phyloP scores from a whole-genome alignment of 2,329 filamentous ascomycete species.

The Helotiales sp. region DNA sequence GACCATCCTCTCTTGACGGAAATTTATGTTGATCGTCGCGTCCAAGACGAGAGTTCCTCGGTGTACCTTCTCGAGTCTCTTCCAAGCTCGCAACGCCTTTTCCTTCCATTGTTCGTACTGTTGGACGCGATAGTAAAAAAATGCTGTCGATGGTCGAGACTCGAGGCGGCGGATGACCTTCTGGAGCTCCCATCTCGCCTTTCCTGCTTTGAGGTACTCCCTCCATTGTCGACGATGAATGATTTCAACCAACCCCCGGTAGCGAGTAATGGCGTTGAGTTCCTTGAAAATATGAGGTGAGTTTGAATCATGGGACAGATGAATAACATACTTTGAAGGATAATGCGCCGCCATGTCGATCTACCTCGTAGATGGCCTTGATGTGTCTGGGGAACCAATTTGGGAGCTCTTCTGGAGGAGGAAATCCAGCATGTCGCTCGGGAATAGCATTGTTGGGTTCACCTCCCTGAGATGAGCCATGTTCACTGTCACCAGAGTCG shows the following conservation, averaged over 20 bases:
- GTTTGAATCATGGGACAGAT: background rate
- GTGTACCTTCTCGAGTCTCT: slow-evolving; percentile 17
- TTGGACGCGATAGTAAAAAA: slow-evolving; percentile 11
- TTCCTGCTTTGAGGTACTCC: slow-evolving; percentile 13
- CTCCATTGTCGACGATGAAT: slow-evolving; percentile 17
- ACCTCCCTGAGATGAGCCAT: slow-evolving; percentile 22
- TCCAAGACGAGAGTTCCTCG: slow-evolving; percentile 15
- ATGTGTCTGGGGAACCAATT: slow-evolving; percentile 17
- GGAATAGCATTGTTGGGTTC: too few species aligned
- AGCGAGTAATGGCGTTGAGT: slow-evolving; percentile 17
- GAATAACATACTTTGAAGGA: slow-evolving; percentile 10
- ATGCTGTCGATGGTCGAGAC: slow-evolving; percentile 4
- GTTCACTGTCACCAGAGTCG: background rate
- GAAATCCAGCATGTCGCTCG: slow-evolving; percentile 5
- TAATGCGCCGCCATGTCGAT: slow-evolving; percentile 19
- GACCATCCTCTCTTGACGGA: slow-evolving; percentile 18
- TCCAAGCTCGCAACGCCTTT: slow-evolving; percentile 14
- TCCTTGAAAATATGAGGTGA: slow-evolving; percentile 7
- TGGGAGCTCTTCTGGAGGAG: slow-evolving; percentile 11
- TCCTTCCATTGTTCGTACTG: slow-evolving; percentile 13
- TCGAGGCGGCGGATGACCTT: slow-evolving; percentile 7
- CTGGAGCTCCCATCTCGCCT: slow-evolving; percentile 16
- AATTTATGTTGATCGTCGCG: slow-evolving; percentile 18
- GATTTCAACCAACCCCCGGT: slow-evolving; percentile 9
- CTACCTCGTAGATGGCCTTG: slow-evolving; percentile 16